Percentiles rank a stretch among this genome's conserved stretches.
phyloP scores from a whole-genome alignment of 2,329 filamentous ascomycete genomes.

The Kalaharituber pfeilii region DNA sequence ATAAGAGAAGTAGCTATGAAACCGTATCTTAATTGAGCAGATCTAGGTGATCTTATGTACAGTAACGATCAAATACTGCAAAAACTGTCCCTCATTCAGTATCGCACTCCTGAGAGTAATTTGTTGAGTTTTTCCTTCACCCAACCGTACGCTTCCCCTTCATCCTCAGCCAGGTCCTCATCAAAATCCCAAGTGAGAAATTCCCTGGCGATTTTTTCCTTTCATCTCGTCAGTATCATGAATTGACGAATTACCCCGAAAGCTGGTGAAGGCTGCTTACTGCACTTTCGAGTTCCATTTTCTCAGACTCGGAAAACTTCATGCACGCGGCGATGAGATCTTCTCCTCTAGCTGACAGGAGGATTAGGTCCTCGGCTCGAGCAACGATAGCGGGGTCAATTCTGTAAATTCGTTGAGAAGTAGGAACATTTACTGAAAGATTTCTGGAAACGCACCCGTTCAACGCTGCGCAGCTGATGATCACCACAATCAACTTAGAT shows the following conservation, averaged over 20 bases:
- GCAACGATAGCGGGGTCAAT: conserved; percentile 54
- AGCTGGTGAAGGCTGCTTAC: conserved; percentile 27
- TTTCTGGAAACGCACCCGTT: conserved; percentile 40
- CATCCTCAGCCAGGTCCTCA: conserved; percentile 2
- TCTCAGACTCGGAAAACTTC: conserved; percentile 45
- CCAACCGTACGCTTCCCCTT: not conserved
- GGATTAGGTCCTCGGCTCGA: conserved; percentile 56
- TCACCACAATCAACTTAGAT: too few relatives aligned
- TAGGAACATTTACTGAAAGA: too few relatives aligned
- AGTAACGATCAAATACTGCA: too few relatives aligned
- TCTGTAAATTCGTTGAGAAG: conserved; percentile 25
- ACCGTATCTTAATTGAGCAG: too few relatives aligned
- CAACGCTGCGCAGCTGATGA: conserved; percentile 53
- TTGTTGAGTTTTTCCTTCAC: not conserved
- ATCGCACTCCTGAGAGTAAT: too few relatives aligned
- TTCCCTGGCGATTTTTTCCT: conserved; percentile 39
- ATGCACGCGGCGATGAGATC: conserved; percentile 60
- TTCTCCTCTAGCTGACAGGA: conserved; percentile 51
- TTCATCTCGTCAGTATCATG: not conserved
- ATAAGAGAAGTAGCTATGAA: too few relatives aligned
- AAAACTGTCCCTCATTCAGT: too few relatives aligned
- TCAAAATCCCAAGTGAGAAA: conserved; percentile 37
- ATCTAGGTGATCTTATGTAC: too few relatives aligned
- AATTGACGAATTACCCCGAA: not conserved
- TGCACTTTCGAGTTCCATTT: conserved; percentile 48